A percentile compares a stretch with the other conserved stretches of the same genome.
These are phyloP conservation scores for Carex arenaria DNA, from an alignment of 202 grass and related monocot species.

Conservation along the genomic window DNA sequence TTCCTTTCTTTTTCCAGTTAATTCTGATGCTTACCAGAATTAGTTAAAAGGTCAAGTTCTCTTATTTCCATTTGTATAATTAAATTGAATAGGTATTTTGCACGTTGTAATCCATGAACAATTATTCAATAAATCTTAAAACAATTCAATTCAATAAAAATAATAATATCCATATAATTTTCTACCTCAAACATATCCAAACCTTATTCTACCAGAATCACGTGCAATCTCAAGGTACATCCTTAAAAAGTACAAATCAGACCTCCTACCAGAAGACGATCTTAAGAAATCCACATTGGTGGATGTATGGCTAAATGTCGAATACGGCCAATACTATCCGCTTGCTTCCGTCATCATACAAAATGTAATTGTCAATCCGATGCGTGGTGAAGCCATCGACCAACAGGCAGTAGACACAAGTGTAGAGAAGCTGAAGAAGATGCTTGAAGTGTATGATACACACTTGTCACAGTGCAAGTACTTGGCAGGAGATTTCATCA, in stretches of 20 bases:
- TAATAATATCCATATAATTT: not conserved
- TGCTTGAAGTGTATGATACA: constrained; percentile 36
- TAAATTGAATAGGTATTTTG: too few relatives aligned
- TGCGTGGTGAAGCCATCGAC: constrained; percentile 25
- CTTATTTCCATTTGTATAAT: too few relatives aligned
- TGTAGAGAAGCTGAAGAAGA: constrained; percentile 46
- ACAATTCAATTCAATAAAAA: too few relatives aligned
- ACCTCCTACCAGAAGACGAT: constrained; percentile 31
- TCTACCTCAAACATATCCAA: not conserved
- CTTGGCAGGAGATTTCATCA: constrained; percentile 50
- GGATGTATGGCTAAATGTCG: constrained; percentile 55
- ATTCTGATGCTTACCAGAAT: too few relatives aligned
- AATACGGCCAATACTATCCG: constrained; percentile 35
- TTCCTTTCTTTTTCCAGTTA: too few relatives aligned
- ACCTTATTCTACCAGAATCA: constrained; percentile 27
- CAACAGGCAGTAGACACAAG: constrained; percentile 26
- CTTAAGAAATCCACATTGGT: constrained; percentile 24
- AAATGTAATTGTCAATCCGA: too few relatives aligned
- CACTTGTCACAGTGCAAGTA: constrained; percentile 39
- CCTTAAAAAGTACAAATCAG: constrained; percentile 44
- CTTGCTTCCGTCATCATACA: too few relatives aligned
- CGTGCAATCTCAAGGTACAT: constrained; percentile 40
- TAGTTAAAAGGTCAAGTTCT: too few relatives aligned
- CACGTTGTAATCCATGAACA: too few relatives aligned
- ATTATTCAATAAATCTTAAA: too few relatives aligned